phyloP scores from a whole-genome alignment of 192 early-diverging fungal species.

The Linderina pennispora region DNA sequence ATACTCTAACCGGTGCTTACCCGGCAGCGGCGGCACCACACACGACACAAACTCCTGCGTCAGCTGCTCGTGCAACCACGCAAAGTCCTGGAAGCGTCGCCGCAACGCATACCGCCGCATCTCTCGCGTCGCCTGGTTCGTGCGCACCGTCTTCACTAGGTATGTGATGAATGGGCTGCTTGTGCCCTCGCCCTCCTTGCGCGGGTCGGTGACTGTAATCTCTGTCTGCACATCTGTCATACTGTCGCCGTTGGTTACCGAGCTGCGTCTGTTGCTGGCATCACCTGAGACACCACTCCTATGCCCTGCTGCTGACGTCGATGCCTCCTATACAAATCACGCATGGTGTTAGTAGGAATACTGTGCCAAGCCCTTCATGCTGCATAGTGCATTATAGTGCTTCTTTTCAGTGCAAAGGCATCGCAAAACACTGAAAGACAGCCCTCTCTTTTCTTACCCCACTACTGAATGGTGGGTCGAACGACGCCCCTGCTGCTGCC shows the following conservation, averaged over 20 bases:
- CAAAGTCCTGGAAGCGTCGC: conserved; percentile 94
- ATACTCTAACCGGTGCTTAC: conserved; percentile 90
- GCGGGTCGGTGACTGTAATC: conserved; percentile 68
- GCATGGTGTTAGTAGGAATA: too few relatives aligned
- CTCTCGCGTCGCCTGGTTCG: conserved; percentile 16
- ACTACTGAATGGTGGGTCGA: background rate
- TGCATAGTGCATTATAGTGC: too few relatives aligned
- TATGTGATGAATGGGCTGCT: conserved; percentile 77
- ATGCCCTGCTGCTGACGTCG: background rate
- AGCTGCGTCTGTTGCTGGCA: conserved; percentile 2
- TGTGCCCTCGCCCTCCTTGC: conserved; percentile 88
- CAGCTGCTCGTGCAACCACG: conserved; percentile 76
- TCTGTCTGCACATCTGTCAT: conserved; percentile 28
- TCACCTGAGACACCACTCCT: background rate
- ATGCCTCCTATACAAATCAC: too few relatives aligned
- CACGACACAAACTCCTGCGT: conserved; percentile 68
- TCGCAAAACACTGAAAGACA: too few relatives aligned
- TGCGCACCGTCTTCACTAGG: conserved; percentile 59
- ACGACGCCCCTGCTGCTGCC: background rate
- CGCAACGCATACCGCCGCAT: conserved; percentile 59
- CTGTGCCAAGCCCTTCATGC: too few relatives aligned
- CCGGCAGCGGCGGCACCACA: conserved; percentile 86
- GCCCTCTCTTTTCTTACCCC: too few relatives aligned
- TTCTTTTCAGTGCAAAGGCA: too few relatives aligned
- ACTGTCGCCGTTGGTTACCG: background rate